Conservation (phyloP, 192 early-diverging fungal species). For the Jimgerdemannia flammicorona region DNA sequence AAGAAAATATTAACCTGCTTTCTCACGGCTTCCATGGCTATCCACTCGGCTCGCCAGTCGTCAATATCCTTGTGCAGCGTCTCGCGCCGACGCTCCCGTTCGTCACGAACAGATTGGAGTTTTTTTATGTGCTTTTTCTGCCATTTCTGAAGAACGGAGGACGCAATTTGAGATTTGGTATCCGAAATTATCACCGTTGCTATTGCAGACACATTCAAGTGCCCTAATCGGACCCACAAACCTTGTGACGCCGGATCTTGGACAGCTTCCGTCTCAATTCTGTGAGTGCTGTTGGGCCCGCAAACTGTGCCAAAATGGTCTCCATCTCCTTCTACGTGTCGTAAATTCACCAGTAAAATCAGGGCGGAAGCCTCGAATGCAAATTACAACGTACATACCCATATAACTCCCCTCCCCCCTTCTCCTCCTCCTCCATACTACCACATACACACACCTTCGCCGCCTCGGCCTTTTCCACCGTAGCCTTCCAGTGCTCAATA, state of each 20-base stretch:
- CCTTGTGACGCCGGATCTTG: constrained; percentile 16
- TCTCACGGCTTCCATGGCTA: constrained; percentile 11
- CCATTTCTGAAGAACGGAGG: constrained; percentile 7
- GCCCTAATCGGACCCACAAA: background rate
- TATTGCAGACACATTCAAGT: background rate
- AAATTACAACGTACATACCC: background rate
- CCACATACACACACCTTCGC: background rate
- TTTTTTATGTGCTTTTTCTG: constrained; percentile 17
- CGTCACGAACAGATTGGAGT: constrained; percentile 19
- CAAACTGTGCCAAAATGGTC: background rate
- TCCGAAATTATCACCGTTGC: background rate
- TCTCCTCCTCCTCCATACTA: background rate
- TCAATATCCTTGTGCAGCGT: constrained; percentile 25
- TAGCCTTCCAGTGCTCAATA: background rate
- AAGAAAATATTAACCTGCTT: constrained; percentile 17
- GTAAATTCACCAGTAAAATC: background rate
- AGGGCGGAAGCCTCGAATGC: background rate
- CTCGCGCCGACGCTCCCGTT: constrained; percentile 17
- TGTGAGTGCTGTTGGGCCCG: background rate
- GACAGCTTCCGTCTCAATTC: constrained; percentile 11
- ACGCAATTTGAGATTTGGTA: background rate
- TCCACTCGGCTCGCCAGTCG: constrained; percentile 22
- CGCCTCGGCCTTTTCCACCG: background rate
- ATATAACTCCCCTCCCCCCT: too few species aligned
- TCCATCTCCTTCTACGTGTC: background rate